A percentile compares a stretch with the other conserved stretches of the same genome.
These are phyloP conservation scores for Atalantia buxifolia DNA, from an alignment of 345 rosid species.

Conservation along the genomic window DNA sequence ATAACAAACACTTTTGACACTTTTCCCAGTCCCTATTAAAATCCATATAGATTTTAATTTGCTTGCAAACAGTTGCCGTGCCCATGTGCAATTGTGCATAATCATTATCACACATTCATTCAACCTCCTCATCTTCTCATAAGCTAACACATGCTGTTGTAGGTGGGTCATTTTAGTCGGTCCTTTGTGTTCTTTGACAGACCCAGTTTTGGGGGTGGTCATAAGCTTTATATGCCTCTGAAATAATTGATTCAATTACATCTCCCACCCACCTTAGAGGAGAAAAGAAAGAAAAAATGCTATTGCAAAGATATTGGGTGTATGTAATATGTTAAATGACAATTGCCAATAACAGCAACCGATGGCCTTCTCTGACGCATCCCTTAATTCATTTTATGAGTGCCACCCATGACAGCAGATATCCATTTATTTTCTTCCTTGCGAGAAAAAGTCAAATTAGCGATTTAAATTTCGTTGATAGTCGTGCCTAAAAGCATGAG, in stretches of 20 bases:
- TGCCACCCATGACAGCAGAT: not conserved
- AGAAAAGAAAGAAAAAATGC: not conserved
- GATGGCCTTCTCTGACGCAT: not conserved
- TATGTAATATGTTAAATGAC: not conserved
- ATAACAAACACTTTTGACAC: not conserved
- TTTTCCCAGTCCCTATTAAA: not conserved
- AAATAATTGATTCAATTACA: slow-evolving; percentile 19
- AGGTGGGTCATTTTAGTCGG: slow-evolving; percentile 23
- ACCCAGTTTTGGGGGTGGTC: not conserved
- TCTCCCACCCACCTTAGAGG: slow-evolving; percentile 22
- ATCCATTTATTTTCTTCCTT: not conserved
- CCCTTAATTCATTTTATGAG: not conserved
- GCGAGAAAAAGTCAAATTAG: not conserved
- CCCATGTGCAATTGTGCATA: slow-evolving; percentile 21
- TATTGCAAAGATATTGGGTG: not conserved
- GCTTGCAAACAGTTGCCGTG: not conserved
- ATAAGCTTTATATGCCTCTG: slow-evolving; percentile 9
- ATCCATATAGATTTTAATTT: not conserved
- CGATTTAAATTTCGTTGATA: not conserved
- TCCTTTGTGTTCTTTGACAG: not conserved
- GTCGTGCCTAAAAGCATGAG: not conserved
- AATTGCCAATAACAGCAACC: slow-evolving; percentile 12
- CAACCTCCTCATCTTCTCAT: slow-evolving; percentile 2
- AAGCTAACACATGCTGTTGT: not conserved
- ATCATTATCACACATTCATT: slow-evolving; percentile 8